phyloP scores from a whole-genome alignment of 805 yeast species.

The Metschnikowia baotianmanensis region DNA sequence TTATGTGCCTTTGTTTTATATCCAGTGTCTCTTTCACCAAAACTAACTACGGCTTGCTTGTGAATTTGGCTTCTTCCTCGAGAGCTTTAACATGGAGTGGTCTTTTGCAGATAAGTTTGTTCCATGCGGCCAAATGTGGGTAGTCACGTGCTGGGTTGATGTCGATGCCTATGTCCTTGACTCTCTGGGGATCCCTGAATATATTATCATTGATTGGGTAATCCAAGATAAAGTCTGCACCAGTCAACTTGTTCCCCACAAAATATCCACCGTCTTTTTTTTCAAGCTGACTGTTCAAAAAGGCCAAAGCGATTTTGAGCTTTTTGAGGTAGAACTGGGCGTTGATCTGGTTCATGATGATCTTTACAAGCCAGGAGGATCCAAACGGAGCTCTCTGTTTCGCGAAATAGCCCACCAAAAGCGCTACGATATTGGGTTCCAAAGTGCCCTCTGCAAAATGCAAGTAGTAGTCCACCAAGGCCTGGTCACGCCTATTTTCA shows the following conservation, averaged over 20 bases:
- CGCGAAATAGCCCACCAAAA: constrained; percentile 27
- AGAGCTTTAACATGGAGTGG: constrained; percentile 13
- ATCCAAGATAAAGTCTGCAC: constrained; percentile 38
- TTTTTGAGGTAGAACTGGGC: constrained; percentile 26
- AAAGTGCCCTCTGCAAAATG: constrained; percentile 28
- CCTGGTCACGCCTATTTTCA: constrained; percentile 30
- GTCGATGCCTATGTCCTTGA: constrained; percentile 9
- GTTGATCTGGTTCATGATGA: constrained; percentile 26
- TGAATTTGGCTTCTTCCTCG: background rate
- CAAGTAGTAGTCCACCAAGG: constrained; percentile 24
- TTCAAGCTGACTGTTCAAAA: constrained; percentile 29
- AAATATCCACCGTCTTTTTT: constrained; percentile 33
- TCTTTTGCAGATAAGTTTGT: constrained; percentile 14
- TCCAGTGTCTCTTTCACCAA: background rate
- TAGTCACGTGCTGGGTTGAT: constrained; percentile 9
- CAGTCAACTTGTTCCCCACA: constrained; percentile 37
- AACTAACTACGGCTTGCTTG: background rate
- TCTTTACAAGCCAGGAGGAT: constrained; percentile 21
- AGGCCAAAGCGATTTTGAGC: constrained; percentile 23
- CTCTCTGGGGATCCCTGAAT: constrained; percentile 11
- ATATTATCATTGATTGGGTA: constrained; percentile 29
- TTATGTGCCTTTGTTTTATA: background rate
- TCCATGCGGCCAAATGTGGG: constrained; percentile 20
- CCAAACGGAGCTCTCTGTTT: constrained; percentile 29
- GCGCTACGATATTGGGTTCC: constrained; percentile 23